Percentiles rank a stretch among this genome's conserved stretches.
Evolutionary conservation across 2,329 filamentous ascomycete genomes (phyloP).

Genomic region (Chlorencoelia australis): DNA sequence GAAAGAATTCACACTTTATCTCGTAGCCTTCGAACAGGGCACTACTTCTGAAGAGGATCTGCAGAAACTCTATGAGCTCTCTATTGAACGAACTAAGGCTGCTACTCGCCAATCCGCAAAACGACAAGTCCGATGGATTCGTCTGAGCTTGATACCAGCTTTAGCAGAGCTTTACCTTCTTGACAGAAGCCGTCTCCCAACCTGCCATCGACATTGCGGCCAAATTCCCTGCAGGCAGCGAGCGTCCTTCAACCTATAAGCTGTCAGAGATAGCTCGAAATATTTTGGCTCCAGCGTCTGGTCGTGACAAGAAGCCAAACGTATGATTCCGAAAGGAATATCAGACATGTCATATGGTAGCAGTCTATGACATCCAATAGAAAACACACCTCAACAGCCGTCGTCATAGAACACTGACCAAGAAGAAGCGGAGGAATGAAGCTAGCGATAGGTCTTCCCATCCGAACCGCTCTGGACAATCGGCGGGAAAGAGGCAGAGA

Average conservation of each 20-base stretch:
- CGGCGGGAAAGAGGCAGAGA: no score
- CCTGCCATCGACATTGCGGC: constrained; percentile 53
- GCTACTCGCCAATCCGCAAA: constrained; percentile 83
- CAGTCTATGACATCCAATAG: constrained; percentile 45
- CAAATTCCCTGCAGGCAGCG: constrained; percentile 49
- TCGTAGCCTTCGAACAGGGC: constrained; percentile 36
- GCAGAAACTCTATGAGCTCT: constrained; percentile 43
- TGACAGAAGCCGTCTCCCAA: constrained; percentile 55
- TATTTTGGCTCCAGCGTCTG: constrained; percentile 40
- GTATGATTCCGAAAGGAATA: constrained; percentile 53
- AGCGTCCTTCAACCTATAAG: constrained; percentile 35
- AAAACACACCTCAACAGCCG: constrained; percentile 35
- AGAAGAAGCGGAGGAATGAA: constrained; percentile 13
- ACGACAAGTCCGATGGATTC: constrained; percentile 79
- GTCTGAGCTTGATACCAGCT: constrained; percentile 63
- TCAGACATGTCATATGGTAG: constrained; percentile 58
- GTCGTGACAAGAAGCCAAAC: constrained; percentile 32
- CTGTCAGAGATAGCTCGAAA: constrained; percentile 47
- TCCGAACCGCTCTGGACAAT: no score
- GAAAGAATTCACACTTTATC: constrained; percentile 75
- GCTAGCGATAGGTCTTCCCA: constrained; percentile 1
- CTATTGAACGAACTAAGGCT: constrained; percentile 66
- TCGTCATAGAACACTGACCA: constrained; percentile 29
- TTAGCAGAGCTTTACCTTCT: constrained; percentile 61
- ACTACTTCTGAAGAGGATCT: constrained; percentile 32